Evolutionary conservation across 2,329 filamentous ascomycete species (phyloP), one percentile per base, ranked within the genome.

Genomic region (Aspergillus quadricinctus): DNA sequence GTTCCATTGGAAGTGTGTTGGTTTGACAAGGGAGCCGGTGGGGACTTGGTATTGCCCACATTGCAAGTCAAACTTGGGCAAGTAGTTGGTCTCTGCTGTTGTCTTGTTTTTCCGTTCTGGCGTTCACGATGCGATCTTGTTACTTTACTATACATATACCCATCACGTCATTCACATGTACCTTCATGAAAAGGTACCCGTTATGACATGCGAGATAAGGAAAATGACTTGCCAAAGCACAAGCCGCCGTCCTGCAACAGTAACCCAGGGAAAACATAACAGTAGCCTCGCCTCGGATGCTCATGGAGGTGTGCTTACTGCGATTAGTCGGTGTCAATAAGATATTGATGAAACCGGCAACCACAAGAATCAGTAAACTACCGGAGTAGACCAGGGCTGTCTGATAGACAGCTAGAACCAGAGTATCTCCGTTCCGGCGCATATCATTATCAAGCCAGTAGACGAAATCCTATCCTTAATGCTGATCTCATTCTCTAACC

Each of bases 1-100:
- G 85, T 88, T 88, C 70, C 85, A 88, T 75, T 79, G 86, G 69
- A 82, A 80, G 43, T 88, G 85, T 64, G 83, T 86, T 52, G 82
- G 83, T 21, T 73, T 88, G 64, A 83, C 80, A 46, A 80, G 81
- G 63, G 81, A 84, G 62, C 85, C 85, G 0, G 77, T 77, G 49
- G 81, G 82, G 57, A 81, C 80, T 50, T 84, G 81, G 81, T 83
- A 78, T 67, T 84, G 81, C 68, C 76, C 77, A 46, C 78, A 81
- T 59, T 84, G 81, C 66, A 66, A 75, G 57, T 72, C 70, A 53
- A 77, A 68, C 48, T 63, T 76, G 54, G 71, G 69, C 23, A 74
- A 74, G 58, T 75, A 62, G 56, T 56, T 19, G 43, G 50, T 48
- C 40, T 23, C 37, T 29, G 25, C 17, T 52, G 19, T 53, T 48